Conservation (phyloP, 306 rosid genomes). For the Medicago arabica region DNA sequence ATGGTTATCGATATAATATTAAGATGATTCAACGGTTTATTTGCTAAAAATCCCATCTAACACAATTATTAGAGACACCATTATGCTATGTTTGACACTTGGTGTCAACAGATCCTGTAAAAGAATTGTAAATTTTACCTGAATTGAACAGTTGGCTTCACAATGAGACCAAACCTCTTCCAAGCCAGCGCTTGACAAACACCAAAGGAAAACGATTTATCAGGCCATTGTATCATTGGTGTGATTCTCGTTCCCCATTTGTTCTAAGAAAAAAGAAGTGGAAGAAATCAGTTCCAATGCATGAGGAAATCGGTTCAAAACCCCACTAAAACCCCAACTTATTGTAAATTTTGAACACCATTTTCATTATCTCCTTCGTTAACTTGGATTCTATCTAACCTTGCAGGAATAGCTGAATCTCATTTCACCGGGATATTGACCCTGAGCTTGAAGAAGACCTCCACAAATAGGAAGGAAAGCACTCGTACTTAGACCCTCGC, state of each 20-base stretch:
- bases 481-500: constrained; percentile 92
- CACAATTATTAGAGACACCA: neutral
- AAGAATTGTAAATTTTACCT: constrained; percentile 58
- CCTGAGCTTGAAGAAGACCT: constrained; percentile 98
- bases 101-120: neutral
- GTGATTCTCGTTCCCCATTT: constrained; percentile 94
- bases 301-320: constrained; percentile 24
- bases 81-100: neutral
- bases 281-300: constrained; percentile 38
- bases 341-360: constrained; percentile 1
- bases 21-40: neutral
- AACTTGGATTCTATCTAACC: constrained; percentile 60
- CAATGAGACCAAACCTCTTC: constrained; percentile 95
- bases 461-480: constrained; percentile 87
- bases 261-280: constrained; percentile 55
- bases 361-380: constrained; percentile 1
- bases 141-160: constrained; percentile 87
- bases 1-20: neutral
- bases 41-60: neutral
- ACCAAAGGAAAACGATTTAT: constrained; percentile 85
- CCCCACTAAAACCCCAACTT: constrained; percentile 2
- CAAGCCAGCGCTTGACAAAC: constrained; percentile 95
- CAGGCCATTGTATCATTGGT: constrained; percentile 94
- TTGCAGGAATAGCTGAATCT: constrained; percentile 95
- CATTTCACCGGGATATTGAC: constrained; percentile 99